Evolutionary conservation across 2,329 filamentous ascomycete genomes (phyloP), one percentile per base, ranked within the genome.

Genomic region (Sarocladium oryzae): DNA sequence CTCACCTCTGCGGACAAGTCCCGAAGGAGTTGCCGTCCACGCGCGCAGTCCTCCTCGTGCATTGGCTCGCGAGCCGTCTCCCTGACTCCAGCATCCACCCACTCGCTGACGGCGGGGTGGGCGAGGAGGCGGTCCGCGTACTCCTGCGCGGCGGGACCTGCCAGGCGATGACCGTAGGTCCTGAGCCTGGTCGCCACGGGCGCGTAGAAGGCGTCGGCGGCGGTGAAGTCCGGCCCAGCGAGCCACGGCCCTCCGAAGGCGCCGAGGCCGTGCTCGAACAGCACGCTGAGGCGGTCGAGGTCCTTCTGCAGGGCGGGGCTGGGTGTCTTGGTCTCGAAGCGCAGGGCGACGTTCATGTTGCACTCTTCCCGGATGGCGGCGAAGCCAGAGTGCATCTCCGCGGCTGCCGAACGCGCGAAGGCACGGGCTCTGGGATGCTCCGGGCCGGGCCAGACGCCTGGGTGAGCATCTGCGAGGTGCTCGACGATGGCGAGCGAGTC

Each of bases 401-500:
- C 69, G 4, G 69, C 66, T 7, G 72, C 73, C 24, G 61, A 62
- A 33, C 73, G 63, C 13, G 74, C 74, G 54, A 69, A 70, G 1
- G 73, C 69, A 10, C 72, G 65, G 2, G 72, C 67, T 4, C 60
- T 58, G 11, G 59, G 49, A 52, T 70, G 66, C 4, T 48, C 43
- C 4, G 11, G 15, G 5, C 51, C 30, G 0, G 75, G 74, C 69
- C 73, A 77, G 1, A 70, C 66, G n/a, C 52, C 53, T 0, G 72
- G 69, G 48, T 72, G 58, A 18, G 58, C 55, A 53, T 77, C 74
- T 16, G 72, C 70, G 3, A 77, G 59, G 56, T 71, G 72, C 52
- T 77, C 73, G 61, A 62, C 63, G 45, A 78, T 76, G 51, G 75
- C 68, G 13, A 77, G 64, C 0, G 74, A 77, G 54, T 78, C 75